Percentiles rank a stretch among this genome's conserved stretches.
These are phyloP conservation scores for Fusarium duplospermum DNA, from an alignment of 2,329 filamentous ascomycete genomes.

Conservation along the genomic window DNA sequence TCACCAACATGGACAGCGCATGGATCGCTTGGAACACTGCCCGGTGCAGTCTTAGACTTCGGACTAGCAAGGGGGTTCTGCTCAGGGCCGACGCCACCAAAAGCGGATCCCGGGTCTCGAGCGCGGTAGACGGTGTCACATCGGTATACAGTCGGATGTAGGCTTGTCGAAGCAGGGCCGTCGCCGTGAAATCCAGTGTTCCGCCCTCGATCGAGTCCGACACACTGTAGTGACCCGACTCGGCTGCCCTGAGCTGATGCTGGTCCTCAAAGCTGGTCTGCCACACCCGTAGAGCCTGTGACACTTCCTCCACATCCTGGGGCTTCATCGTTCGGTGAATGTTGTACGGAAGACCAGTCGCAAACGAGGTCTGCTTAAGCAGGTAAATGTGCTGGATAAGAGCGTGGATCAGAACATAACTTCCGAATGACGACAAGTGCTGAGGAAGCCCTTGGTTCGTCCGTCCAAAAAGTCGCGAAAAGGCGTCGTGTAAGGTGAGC, in stretches of 20 bases:
- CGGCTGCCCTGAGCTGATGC: slow-evolving; percentile 62
- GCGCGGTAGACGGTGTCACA: slow-evolving; percentile 68
- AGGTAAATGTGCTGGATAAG: slow-evolving; percentile 79
- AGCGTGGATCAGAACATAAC: slow-evolving; percentile 78
- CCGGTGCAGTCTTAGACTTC: slow-evolving; percentile 69
- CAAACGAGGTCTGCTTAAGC: slow-evolving; percentile 71
- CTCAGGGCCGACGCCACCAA: slow-evolving; percentile 71
- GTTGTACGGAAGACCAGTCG: slow-evolving; percentile 61
- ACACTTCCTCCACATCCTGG: slow-evolving; percentile 68
- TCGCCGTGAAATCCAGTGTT: slow-evolving; percentile 75
- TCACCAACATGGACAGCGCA: slow-evolving; percentile 74
- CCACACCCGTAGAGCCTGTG: slow-evolving; percentile 68
- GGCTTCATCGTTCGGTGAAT: slow-evolving; percentile 62
- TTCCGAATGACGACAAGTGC: slow-evolving; percentile 70
- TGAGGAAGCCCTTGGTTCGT: slow-evolving; percentile 60
- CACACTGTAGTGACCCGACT: slow-evolving; percentile 58
- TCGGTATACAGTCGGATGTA: slow-evolving; percentile 76
- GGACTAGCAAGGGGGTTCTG: slow-evolving; percentile 67
- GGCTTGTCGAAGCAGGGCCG: slow-evolving; percentile 68
- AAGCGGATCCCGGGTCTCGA: slow-evolving; percentile 73
- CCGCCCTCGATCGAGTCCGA: slow-evolving; percentile 67
- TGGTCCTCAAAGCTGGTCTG: slow-evolving; percentile 69
- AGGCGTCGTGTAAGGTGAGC: slow-evolving; percentile 67
- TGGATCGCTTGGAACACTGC: slow-evolving; percentile 77
- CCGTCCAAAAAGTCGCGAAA: slow-evolving; percentile 66